Evolutionary conservation across 1,284 basidiomycete species (phyloP).

Genomic region (Crucibulum cyathiforme): DNA sequence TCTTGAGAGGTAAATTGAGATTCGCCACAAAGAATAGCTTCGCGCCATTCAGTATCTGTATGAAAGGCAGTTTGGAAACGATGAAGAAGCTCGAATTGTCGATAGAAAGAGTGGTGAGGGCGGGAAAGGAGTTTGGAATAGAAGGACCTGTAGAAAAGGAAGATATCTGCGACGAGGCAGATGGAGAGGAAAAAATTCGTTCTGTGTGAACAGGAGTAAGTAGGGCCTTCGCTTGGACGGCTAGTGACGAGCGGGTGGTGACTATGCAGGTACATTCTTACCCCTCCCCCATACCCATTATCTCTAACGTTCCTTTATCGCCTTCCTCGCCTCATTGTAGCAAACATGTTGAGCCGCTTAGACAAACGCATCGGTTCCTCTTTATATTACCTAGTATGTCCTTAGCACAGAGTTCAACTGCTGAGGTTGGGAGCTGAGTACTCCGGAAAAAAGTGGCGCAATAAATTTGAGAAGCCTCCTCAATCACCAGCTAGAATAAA

Average conservation of each 20-base stretch:
- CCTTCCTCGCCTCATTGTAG: slow-evolving; percentile 45
- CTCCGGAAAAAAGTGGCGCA: too few relatives aligned
- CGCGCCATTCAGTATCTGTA: slow-evolving; percentile 34
- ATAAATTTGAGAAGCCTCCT: too few relatives aligned
- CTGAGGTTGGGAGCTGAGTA: too few relatives aligned
- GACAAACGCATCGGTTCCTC: too few relatives aligned
- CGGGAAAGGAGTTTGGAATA: slow-evolving; percentile 2
- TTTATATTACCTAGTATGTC: too few relatives aligned
- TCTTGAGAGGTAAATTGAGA: slow-evolving; percentile 28
- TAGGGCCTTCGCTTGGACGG: slow-evolving; percentile 16
- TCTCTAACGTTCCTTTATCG: not conserved
- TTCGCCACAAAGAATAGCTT: slow-evolving; percentile 29
- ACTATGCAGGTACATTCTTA: slow-evolving; percentile 86
- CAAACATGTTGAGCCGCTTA: slow-evolving; percentile 13
- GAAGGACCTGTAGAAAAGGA: slow-evolving; percentile 1
- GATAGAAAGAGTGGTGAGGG: slow-evolving; percentile 30
- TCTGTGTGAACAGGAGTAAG: slow-evolving; percentile 29
- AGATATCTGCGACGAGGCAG: not conserved
- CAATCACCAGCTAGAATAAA: too few relatives aligned
- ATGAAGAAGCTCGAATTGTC: slow-evolving; percentile 35
- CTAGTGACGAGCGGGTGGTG: slow-evolving; percentile 84
- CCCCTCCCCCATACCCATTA: too few relatives aligned
- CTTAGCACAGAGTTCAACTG: too few relatives aligned
- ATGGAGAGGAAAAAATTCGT: slow-evolving; percentile 16
- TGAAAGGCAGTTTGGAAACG: slow-evolving; percentile 30